Evolutionary conservation across 2,329 filamentous ascomycete genomes (phyloP), one percentile per base, ranked within the genome.

Genomic region (Xylaria arbuscula): DNA sequence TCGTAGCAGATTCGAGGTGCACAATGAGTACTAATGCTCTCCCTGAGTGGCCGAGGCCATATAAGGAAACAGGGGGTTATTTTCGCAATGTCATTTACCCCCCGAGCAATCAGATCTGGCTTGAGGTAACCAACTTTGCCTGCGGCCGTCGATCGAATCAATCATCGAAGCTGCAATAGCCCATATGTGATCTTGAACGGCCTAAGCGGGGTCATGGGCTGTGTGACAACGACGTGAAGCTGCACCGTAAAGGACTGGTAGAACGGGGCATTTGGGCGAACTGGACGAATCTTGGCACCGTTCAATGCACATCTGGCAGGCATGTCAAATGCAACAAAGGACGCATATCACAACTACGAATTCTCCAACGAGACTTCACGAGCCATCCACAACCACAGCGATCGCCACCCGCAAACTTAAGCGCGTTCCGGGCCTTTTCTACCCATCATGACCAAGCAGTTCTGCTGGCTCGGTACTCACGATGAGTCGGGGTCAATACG

Each of bases 231-330:
- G 45, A 57, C 34, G 47, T 40, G 62, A 58, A 62, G 53, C 40
- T 38, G 63, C 62, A 58, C 53, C 32, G 53, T 58, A 45, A 62
- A 53, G 53, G 53, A 2, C 58, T 34, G 34, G 32, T 34, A 28
- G 40, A 59, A 57, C 34, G 28, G 53, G n/a, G 32, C 48, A 17
- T 56, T 34, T 61, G 65, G 51, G 53, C 51, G 42, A 58, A 34
- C 24, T 42, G 51, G 32, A 32, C 51, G 48, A 51, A 54, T 67
- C 47, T 24, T 54, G 40, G 61, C 53, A 24, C 56, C 47, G 60
- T 70, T 40, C 51, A 50, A 72, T 68, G 70, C 62, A 62, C 36
- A 56, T 68, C 64, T 72, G 70, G 56, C 70, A 70, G 64, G 62
- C 64, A 36, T 62, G 64, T 64, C 54, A 47, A 50, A 64, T 59